These are phyloP conservation scores for Pseudophaeomoniella oleicola DNA, from an alignment of 2,329 filamentous ascomycete genomes.

Conservation along the genomic window DNA sequence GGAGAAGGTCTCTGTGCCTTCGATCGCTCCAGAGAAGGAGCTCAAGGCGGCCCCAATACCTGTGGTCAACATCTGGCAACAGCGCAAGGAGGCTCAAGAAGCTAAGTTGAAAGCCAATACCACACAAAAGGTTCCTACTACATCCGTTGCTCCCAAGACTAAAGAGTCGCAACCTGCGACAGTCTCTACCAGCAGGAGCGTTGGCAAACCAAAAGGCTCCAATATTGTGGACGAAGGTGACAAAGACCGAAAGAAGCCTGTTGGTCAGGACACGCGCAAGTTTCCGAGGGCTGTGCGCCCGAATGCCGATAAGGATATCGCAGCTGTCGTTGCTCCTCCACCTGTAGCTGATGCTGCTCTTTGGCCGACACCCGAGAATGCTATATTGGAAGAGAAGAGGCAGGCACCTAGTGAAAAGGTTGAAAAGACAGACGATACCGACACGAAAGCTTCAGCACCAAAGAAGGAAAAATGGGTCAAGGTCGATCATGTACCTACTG, in stretches of 20 bases:
- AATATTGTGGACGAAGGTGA: background rate
- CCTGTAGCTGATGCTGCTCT: slow-evolving; percentile 61
- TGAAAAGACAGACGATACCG: slow-evolving; percentile 43
- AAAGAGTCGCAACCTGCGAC: background rate
- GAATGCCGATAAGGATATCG: background rate
- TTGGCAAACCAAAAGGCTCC: slow-evolving; percentile 2
- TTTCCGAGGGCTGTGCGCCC: background rate
- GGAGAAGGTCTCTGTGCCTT: slow-evolving; percentile 42
- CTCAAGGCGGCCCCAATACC: slow-evolving; percentile 73
- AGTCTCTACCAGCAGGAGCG: slow-evolving; percentile 3
- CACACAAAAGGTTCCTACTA: slow-evolving; percentile 3
- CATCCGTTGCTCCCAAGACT: slow-evolving; percentile 6
- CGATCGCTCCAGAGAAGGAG: slow-evolving; percentile 29
- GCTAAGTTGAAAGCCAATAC: slow-evolving; percentile 30
- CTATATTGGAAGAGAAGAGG: slow-evolving; percentile 61
- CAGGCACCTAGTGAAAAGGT: slow-evolving; percentile 35
- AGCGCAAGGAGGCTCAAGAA: slow-evolving; percentile 55
- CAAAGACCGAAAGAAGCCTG: background rate
- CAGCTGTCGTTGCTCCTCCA: slow-evolving; percentile 33
- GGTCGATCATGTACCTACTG: slow-evolving; percentile 68
- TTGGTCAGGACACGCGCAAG: slow-evolving; percentile 1
- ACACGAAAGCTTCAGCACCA: slow-evolving; percentile 40
- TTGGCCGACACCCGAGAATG: slow-evolving; percentile 84
- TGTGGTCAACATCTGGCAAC: slow-evolving; percentile 74
- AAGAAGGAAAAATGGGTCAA: slow-evolving; percentile 76